A percentile compares a stretch with the other conserved stretches of the same genome.
Conservation (phyloP, 306 rosid genomes). For the Betula pendula region DNA sequence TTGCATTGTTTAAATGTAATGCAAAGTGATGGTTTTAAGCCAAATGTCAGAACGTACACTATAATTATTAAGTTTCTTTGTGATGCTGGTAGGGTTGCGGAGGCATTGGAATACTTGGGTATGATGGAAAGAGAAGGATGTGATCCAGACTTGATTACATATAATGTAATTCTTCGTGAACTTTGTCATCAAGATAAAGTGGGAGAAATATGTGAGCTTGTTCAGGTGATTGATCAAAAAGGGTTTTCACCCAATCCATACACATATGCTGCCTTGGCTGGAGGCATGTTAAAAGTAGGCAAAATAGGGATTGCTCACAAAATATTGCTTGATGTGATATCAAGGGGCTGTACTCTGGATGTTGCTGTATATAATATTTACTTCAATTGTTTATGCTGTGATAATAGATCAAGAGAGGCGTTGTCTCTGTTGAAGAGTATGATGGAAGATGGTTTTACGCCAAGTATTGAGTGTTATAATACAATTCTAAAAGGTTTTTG, state of each 20-base stretch:
- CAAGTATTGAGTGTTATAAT: conserved; percentile 44
- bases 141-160: conserved; percentile 44
- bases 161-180: conserved; percentile 44
- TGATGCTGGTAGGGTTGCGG: conserved; percentile 36
- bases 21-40: conserved; percentile 42
- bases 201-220: conserved; percentile 23
- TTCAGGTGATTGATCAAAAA: conserved; percentile 32
- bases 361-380: conserved; percentile 45
- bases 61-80: conserved; percentile 49
- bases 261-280: conserved; percentile 51
- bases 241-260: conserved; percentile 41
- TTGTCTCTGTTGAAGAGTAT: conserved; percentile 33
- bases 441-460: conserved; percentile 36
- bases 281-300: conserved; percentile 41
- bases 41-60: conserved; percentile 44
- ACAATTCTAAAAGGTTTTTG: conserved; percentile 43
- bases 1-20: conserved; percentile 35
- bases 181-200: conserved; percentile 48
- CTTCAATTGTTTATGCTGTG: conserved; percentile 40
- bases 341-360: conserved; percentile 33
- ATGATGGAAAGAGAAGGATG: conserved; percentile 46
- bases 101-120: conserved; percentile 34
- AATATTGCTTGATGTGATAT: conserved; percentile 29
- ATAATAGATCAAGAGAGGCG: conserved; percentile 37
- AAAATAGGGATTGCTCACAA: conserved; percentile 26